Percentiles rank a stretch among this genome's conserved stretches.
These are phyloP conservation scores for Saturnispora ahearnii DNA, from an alignment of 805 yeast genomes.

Conservation along the genomic window DNA sequence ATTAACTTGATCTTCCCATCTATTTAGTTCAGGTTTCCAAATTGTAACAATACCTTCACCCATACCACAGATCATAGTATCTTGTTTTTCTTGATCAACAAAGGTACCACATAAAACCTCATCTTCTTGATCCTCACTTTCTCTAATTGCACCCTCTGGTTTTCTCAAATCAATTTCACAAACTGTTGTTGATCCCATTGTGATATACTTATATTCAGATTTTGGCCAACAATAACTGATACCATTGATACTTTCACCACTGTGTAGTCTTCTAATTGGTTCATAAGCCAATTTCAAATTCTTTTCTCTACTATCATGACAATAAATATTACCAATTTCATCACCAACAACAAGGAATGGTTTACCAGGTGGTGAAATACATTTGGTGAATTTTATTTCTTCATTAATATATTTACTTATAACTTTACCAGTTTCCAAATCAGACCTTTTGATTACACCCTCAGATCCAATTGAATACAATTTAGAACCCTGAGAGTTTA, in stretches of 20 bases:
- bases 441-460: conserved; percentile 65
- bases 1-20: conserved; percentile 66
- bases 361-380: conserved; percentile 38
- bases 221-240: conserved; percentile 61
- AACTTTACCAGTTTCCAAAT: conserved; percentile 67
- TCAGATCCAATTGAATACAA: conserved; percentile 75
- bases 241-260: conserved; percentile 69
- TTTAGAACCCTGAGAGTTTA: conserved; percentile 38
- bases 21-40: conserved; percentile 71
- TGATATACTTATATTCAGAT: conserved; percentile 69
- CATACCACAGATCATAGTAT: conserved; percentile 60
- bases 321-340: conserved; percentile 61
- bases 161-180: conserved; percentile 73
- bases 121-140: conserved; percentile 88
- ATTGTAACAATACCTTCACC: conserved; percentile 83
- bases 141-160: conserved; percentile 40
- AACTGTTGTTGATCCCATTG: conserved; percentile 76
- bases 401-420: conserved; percentile 34
- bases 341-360: conserved; percentile 49
- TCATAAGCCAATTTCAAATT: conserved; percentile 33
- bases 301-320: conserved; percentile 51
- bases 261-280: conserved; percentile 47
- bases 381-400: conserved; percentile 29
- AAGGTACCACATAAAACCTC: conserved; percentile 73
- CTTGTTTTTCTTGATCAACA: conserved; percentile 51